These are phyloP conservation scores for Penicillium goetzii DNA, from an alignment of 495 filamentous ascomycete genomes.

Conservation along the genomic window DNA sequence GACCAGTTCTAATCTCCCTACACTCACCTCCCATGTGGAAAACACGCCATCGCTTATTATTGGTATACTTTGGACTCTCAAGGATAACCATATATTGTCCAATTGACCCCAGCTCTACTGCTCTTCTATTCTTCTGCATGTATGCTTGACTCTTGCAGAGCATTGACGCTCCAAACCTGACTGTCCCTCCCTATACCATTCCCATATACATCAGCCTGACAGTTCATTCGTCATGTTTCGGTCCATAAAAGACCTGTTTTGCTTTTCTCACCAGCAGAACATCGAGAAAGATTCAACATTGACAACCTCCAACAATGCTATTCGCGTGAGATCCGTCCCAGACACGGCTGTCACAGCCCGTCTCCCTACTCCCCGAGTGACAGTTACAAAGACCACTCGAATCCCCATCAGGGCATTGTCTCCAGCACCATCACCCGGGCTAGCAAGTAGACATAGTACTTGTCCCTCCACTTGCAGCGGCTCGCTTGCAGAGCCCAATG, in stretches of 20 bases:
- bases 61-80: background rate
- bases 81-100: background rate
- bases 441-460: constrained; percentile 18
- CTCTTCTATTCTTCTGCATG: background rate
- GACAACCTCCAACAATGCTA: constrained; percentile 3
- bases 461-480: constrained; percentile 11
- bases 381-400: background rate
- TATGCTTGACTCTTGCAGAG: background rate
- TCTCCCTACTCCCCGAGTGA: constrained; percentile 8
- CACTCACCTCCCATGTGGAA: constrained; percentile 4
- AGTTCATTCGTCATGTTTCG: constrained; percentile 16
- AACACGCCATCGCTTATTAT: background rate
- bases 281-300: background rate
- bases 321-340: constrained; percentile 10
- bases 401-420: background rate
- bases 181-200: background rate
- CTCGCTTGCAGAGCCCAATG: constrained; percentile 24
- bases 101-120: background rate
- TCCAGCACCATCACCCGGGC: constrained; percentile 2
- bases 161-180: background rate
- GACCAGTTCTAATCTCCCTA: background rate
- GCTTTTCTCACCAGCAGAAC: constrained; percentile 18
- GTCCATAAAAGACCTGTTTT: constrained; percentile 26
- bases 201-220: too few relatives aligned
- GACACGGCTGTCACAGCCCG: constrained; percentile 2